phyloP scores from a whole-genome alignment of 805 yeast species.

The Lachancea sp. region DNA sequence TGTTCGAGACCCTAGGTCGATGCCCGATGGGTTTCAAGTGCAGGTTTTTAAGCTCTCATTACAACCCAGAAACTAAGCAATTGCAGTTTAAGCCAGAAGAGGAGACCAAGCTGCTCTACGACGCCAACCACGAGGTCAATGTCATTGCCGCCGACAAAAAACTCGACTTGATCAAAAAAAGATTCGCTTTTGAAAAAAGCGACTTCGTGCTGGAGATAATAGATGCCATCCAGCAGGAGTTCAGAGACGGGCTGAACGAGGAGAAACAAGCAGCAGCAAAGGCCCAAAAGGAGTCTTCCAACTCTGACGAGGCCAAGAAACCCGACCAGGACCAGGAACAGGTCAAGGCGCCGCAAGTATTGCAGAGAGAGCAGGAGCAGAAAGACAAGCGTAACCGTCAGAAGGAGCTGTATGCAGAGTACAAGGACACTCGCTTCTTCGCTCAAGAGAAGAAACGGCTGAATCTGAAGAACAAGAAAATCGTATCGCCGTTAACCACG shows the following conservation, averaged over 20 bases:
- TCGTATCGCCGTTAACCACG: slow-evolving; percentile 92
- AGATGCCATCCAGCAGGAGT: slow-evolving; percentile 47
- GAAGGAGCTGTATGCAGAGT: slow-evolving; percentile 34
- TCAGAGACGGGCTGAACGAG: slow-evolving; percentile 29
- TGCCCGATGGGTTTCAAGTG: slow-evolving; percentile 94
- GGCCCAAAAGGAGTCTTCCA: slow-evolving; percentile 16
- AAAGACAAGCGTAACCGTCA: slow-evolving; percentile 32
- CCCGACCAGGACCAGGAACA: slow-evolving; percentile 5
- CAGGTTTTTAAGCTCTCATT: slow-evolving; percentile 79
- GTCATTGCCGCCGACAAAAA: slow-evolving; percentile 42
- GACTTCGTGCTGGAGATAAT: slow-evolving; percentile 55
- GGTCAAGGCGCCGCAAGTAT: slow-evolving; percentile 25
- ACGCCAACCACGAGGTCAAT: slow-evolving; percentile 55
- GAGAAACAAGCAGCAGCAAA: slow-evolving; percentile 29
- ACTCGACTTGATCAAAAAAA: slow-evolving; percentile 40
- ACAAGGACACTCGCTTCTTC: slow-evolving; percentile 69
- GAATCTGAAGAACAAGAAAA: slow-evolving; percentile 65
- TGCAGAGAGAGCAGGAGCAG: slow-evolving; percentile 23
- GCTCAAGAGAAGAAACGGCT: slow-evolving; percentile 76
- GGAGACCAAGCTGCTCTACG: slow-evolving; percentile 25
- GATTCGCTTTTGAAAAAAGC: slow-evolving; percentile 51
- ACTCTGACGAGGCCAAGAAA: too few relatives aligned
- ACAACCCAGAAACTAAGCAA: slow-evolving; percentile 35
- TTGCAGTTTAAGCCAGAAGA: slow-evolving; percentile 38
- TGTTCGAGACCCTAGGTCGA: slow-evolving; percentile 68